phyloP scores from a whole-genome alignment of 2,329 filamentous ascomycete genomes.

The Penicillium sp. region DNA sequence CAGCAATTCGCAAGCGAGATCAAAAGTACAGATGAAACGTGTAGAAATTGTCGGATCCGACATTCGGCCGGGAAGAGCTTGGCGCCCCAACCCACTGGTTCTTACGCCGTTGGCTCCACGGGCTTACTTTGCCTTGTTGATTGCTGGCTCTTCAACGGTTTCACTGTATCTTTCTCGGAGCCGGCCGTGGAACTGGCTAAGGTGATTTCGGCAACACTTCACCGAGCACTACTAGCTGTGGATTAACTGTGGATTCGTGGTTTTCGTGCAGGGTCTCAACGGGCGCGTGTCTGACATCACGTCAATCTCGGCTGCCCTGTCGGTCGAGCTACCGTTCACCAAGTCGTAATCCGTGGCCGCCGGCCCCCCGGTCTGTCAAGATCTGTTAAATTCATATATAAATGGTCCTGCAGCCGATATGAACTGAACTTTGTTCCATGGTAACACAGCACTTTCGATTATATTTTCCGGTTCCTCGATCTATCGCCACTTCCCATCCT shows the following conservation, averaged over 20 bases:
- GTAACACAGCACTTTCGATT: slow-evolving; percentile 6
- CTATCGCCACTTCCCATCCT: background rate
- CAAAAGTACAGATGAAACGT: background rate
- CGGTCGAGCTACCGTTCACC: slow-evolving; percentile 7
- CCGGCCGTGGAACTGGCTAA: slow-evolving; percentile 19
- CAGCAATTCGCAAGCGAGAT: background rate
- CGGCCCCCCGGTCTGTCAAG: background rate
- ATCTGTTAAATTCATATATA: slow-evolving; percentile 10
- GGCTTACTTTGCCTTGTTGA: background rate
- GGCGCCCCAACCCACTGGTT: background rate
- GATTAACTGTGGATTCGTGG: background rate
- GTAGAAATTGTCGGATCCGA: background rate
- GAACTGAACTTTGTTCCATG: slow-evolving; percentile 9
- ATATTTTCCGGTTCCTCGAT: slow-evolving; percentile 1
- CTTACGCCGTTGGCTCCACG: background rate
- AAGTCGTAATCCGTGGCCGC: slow-evolving; percentile 9
- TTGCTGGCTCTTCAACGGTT: background rate
- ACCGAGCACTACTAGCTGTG: slow-evolving; percentile 8
- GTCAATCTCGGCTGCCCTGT: background rate
- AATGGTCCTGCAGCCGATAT: slow-evolving; percentile 8
- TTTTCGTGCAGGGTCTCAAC: background rate
- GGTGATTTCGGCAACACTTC: slow-evolving; percentile 21
- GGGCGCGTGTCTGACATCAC: background rate
- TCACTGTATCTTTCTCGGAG: slow-evolving; percentile 14
- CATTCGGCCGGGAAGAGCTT: slow-evolving; percentile 1